Evolutionary conservation across 352 stramenopile species (phyloP), one percentile per base, ranked within the genome.

Genomic region (Phytophthora hybrid): DNA sequence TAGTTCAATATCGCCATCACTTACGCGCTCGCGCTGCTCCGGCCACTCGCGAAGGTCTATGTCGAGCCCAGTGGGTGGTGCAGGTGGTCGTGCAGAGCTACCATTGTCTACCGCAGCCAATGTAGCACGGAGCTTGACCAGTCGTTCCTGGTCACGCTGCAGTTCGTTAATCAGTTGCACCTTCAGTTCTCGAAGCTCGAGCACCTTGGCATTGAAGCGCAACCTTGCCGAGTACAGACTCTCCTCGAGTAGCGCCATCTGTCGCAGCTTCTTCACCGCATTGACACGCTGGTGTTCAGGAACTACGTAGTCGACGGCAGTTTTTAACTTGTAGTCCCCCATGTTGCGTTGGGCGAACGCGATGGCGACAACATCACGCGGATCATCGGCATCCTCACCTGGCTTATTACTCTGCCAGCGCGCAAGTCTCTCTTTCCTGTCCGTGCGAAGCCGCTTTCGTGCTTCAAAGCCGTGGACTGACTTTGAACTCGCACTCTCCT

Each of bases 241-340:
- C 67, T 97, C 89, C 65, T 97, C 88, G 0, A 98, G 78, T 18
- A 97, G 74, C 32, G 88, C 88, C 78, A 97, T 94, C 61, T 98
- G 89, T n/a, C 84, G 69, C 13, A 90, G 69, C 64, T 98, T 98
- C 71, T 95, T 97, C 23, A 84, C 84, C 4, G 93, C 89, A 54
- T 98, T 97, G 21, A 98, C 86, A 31, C 88, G 92, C 71, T 97
- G 91, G 19, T 93, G 82, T 60, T 97, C 84, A 5, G 94, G 94
- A 10, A 98, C 94, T 5, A 97, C 89, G 68, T 98, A 98, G 59
- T 92, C 85, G 6, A 76, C 68, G 10, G 83, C 87, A 3, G 84
- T 93, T 77, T 98, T 98, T 46, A 98, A 74, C 68, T 97, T 97
- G 79, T 97, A 98, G 77, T 98, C 93, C 3, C 94, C 93, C 85